A percentile compares a stretch with the other conserved stretches of the same genome.
Conservation (phyloP, 352 stramenopile species). For the Pythium guiyangense region DNA sequence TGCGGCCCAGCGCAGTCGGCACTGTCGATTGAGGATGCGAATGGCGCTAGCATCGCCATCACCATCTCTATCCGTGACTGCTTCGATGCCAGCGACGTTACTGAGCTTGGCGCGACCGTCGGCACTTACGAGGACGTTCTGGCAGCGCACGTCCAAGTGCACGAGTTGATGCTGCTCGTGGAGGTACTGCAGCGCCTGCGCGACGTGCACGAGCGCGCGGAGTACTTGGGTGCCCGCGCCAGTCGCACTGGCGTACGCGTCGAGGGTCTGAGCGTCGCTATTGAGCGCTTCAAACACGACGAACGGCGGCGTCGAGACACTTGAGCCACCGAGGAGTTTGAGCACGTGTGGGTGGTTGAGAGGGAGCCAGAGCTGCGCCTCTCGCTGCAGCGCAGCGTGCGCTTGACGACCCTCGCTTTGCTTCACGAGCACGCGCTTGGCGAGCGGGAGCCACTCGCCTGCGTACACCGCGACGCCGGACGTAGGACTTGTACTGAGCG, state of each 20-base stretch:
- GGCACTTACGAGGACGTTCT: constrained; percentile 52
- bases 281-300: constrained; percentile 43
- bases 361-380: constrained; percentile 34
- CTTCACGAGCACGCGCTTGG: constrained; percentile 33
- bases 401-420: constrained; percentile 15
- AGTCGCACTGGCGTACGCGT: constrained; percentile 43
- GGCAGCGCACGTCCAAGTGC: constrained; percentile 49
- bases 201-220: constrained; percentile 39
- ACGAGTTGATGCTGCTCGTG: constrained; percentile 36
- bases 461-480: constrained; percentile 5
- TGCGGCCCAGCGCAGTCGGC: constrained; percentile 46
- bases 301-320: constrained; percentile 38
- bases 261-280: constrained; percentile 32
- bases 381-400: constrained; percentile 24
- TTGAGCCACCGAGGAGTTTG: constrained; percentile 47
- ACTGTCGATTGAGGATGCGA: background rate
- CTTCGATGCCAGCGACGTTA: constrained; percentile 14
- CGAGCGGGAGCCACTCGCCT: constrained; percentile 20
- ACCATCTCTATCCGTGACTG: background rate
- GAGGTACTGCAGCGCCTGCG: constrained; percentile 46
- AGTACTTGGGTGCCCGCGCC: constrained; percentile 17
- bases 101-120: constrained; percentile 54
- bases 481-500: background rate
- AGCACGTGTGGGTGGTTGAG: constrained; percentile 52
- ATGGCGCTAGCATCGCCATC: background rate